These are phyloP conservation scores for Colletotrichum tropicale DNA, from an alignment of 2,329 filamentous ascomycete species.

Conservation along the genomic window DNA sequence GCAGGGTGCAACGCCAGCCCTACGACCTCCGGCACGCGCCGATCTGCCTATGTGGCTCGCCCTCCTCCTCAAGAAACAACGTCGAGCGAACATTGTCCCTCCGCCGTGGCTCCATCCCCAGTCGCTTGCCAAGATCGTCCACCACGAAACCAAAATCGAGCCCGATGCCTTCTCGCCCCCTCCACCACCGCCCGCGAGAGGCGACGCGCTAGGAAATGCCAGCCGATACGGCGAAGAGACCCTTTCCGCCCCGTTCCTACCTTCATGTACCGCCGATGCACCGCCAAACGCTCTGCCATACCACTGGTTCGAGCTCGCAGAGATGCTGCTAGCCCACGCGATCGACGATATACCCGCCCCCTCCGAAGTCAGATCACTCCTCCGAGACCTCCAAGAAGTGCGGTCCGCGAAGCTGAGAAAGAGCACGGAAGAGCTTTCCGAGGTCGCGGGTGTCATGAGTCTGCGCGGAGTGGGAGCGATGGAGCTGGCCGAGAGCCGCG, in stretches of 20 bases:
- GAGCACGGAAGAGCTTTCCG: conserved; percentile 74
- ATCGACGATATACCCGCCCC: conserved; percentile 79
- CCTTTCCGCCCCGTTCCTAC: conserved; percentile 77
- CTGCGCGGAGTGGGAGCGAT: conserved; percentile 83
- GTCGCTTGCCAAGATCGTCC: conserved; percentile 78
- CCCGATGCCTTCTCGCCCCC: conserved; percentile 78
- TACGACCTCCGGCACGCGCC: conserved; percentile 82
- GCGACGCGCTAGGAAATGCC: conserved; percentile 50
- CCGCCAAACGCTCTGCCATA: conserved; percentile 80
- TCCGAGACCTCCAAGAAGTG: conserved; percentile 86
- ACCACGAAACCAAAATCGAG: conserved; percentile 77
- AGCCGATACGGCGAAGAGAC: conserved; percentile 33
- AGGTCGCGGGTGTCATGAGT: conserved; percentile 72
- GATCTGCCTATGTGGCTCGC: conserved; percentile 92
- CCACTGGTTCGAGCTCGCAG: conserved; percentile 92
- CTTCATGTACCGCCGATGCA: conserved; percentile 73
- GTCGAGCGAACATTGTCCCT: conserved; percentile 88
- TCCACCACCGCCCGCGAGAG: conserved; percentile 66
- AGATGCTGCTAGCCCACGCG: conserved; percentile 85
- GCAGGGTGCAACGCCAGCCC: conserved; percentile 77
- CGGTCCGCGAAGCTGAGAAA: conserved; percentile 86
- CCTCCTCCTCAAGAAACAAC: conserved; percentile 91
- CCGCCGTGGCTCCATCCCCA: conserved; percentile 86
- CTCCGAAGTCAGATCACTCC: conserved; percentile 73
- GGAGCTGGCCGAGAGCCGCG: conserved; percentile 87